Evolutionary conservation across 176 grass and related monocot genomes (phyloP), one percentile per base, ranked within the genome.

Genomic region (Tillandsia leiboldiana): DNA sequence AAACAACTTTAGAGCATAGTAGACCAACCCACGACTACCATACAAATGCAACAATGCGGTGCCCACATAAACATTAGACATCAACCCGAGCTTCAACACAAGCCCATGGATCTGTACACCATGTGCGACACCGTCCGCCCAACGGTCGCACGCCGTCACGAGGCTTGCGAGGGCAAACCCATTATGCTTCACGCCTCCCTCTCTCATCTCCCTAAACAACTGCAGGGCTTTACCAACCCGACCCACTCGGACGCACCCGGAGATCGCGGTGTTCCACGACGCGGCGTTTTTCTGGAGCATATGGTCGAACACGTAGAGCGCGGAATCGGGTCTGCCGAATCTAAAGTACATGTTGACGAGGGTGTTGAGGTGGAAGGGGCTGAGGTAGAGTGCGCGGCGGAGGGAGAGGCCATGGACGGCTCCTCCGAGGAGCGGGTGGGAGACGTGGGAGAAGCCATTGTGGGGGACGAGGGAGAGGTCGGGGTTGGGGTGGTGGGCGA

Each of bases 111-210:
- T 74, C 42, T 83, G 28, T 1, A 73, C 20, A 9, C 83, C 81
- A 28, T 70, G 72, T 3, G 9, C 58, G 18, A 27, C 15, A 49
- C 57, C 52, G 23, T 84, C 73, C 0, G 48, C 65, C 65, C 14
- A 33, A 66, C 84, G 86, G 64, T 87, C 75, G 54, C 76, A 90
- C 0, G 76, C 69, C 0, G 81, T 77, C 71, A 78, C 53, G 14
- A 89, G 78, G 83, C 90, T 94, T 22, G 90, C 77, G 22, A 94
- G 83, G 24, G 85, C 90, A 15, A 94, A 94, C 12, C 72, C 83
- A 42, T 77, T 84, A 57, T 79, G 83, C 3, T 74, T 71, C 2
- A 94, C 71, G 5, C 24, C 83, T 1, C 47, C 18, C 10, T 72
- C 78, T 65, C 80, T 85, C 90, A 89, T 84, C 2, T 54, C 73